A percentile compares a stretch with the other conserved stretches of the same genome.
These are phyloP conservation scores for Ophiostoma sp. DNA, from an alignment of 2,329 filamentous ascomycete species.

Conservation along the genomic window DNA sequence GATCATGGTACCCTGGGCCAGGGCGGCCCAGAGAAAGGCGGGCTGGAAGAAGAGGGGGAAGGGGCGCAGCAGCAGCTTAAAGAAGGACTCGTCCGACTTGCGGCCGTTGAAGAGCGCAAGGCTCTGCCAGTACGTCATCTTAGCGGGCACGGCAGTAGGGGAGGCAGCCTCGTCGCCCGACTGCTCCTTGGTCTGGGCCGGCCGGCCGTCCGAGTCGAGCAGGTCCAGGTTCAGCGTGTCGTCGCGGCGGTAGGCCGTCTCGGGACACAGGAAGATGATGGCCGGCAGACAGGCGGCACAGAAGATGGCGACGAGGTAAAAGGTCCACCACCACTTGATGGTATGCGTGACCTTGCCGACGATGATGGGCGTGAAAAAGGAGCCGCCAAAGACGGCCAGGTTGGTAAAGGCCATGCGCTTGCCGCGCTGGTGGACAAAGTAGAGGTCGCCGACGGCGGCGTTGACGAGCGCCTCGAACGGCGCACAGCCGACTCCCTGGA, in stretches of 20 bases:
- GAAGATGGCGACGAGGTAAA: conserved; percentile 85
- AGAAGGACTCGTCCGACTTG: conserved; percentile 71
- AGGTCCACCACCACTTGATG: conserved; percentile 81
- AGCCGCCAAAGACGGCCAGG: conserved; percentile 52
- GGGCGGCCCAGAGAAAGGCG: conserved; percentile 69
- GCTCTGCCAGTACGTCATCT: conserved; percentile 55
- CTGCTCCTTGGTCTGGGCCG: conserved; percentile 24
- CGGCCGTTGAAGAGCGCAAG: conserved; percentile 72
- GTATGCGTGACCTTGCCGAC: conserved; percentile 76
- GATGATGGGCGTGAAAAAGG: conserved; percentile 73
- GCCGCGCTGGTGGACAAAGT: conserved; percentile 75
- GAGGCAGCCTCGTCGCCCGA: conserved; percentile 17
- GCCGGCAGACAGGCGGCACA: conserved; percentile 62
- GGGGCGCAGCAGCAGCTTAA: conserved; percentile 61
- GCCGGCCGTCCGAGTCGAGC: conserved; percentile 34
- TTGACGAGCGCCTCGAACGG: conserved; percentile 90
- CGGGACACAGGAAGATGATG: conserved; percentile 74
- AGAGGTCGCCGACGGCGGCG: conserved; percentile 81
- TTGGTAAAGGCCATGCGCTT: conserved; percentile 77
- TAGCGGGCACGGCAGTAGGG: conserved; percentile 22
- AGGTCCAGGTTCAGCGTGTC: conserved; percentile 65
- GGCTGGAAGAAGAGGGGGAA: conserved; percentile 80
- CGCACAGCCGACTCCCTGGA: conserved; percentile 80
- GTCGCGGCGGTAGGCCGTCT: conserved; percentile 71
- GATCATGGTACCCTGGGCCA: conserved; percentile 85